These are phyloP conservation scores for Trichoderma semiorbis DNA, from an alignment of 2,329 filamentous ascomycete genomes.

Conservation along the genomic window DNA sequence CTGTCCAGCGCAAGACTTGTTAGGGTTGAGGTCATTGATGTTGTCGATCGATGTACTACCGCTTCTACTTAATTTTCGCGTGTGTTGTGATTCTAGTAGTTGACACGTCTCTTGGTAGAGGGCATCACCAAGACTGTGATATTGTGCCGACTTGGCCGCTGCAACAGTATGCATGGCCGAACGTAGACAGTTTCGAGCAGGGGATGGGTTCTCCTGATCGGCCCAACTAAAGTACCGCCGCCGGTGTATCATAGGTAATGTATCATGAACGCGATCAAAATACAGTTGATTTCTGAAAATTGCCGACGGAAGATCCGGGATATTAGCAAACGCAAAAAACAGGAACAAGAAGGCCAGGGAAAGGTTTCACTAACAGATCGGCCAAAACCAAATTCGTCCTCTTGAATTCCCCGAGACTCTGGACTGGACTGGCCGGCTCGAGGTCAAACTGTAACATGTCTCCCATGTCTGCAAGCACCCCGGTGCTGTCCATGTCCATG, in stretches of 20 bases:
- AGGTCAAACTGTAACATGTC: not conserved
- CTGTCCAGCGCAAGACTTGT: not conserved
- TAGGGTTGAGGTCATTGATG: not conserved
- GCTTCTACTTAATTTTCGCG: not conserved
- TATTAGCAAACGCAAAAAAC: not conserved
- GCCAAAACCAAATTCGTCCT: not conserved
- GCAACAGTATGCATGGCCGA: not conserved
- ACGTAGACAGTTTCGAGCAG: not conserved
- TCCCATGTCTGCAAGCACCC: not conserved
- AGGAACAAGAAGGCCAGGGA: not conserved
- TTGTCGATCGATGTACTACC: not conserved
- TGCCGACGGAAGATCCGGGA: not conserved
- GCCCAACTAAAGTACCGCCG: not conserved
- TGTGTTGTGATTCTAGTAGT: not conserved
- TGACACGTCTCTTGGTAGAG: not conserved
- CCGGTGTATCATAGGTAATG: not conserved
- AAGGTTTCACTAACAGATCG: not conserved
- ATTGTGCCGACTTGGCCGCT: not conserved
- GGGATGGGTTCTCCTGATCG: not conserved
- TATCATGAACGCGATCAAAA: not conserved
- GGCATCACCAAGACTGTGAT: not conserved
- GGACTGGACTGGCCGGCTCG: not conserved
- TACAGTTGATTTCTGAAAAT: not conserved
- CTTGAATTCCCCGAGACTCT: not conserved
- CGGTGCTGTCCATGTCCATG: not conserved